A percentile compares a stretch with the other conserved stretches of the same genome.
Conservation (phyloP, 768 basidiomycete genomes). For the Dendrothele bispora region DNA sequence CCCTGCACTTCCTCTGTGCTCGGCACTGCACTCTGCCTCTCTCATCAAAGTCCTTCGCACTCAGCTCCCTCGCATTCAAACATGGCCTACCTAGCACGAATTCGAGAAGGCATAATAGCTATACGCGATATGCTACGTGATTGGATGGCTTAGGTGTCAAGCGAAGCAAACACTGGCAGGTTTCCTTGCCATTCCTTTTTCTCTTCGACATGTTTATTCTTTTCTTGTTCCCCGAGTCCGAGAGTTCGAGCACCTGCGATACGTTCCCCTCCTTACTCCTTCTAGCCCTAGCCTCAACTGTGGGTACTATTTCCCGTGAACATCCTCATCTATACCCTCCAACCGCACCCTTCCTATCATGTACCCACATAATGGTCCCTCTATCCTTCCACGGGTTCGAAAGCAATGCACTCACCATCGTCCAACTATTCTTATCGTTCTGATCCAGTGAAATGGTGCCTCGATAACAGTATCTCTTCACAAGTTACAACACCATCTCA, state of each 20-base stretch:
- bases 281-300: constrained; percentile 73
- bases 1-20: constrained; percentile 54
- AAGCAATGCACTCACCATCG: too few relatives aligned
- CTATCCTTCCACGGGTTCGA: too few relatives aligned
- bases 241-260: constrained; percentile 91
- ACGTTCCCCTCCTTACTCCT: constrained; percentile 90
- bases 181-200: constrained; percentile 7
- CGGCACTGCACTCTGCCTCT: too few relatives aligned
- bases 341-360: constrained; percentile 6
- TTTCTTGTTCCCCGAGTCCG: constrained; percentile 54
- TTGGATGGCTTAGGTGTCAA: too few relatives aligned
- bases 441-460: constrained; percentile 84
- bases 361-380: constrained; percentile 12
- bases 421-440: too few relatives aligned
- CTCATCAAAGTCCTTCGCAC: constrained; percentile 38
- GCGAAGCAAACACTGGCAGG: too few relatives aligned
- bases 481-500: constrained; percentile 87
- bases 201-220: neutral
- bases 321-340: constrained; percentile 5
- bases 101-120: constrained; percentile 96
- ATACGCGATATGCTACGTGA: constrained; percentile 75
- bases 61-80: constrained; percentile 77
- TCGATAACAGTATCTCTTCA: constrained; percentile 94
- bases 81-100: constrained; percentile 79
- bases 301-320: too few relatives aligned